Conservation (phyloP, 371 early-diverging fungal species). For the Homolaphlyctis polyrhiza region DNA sequence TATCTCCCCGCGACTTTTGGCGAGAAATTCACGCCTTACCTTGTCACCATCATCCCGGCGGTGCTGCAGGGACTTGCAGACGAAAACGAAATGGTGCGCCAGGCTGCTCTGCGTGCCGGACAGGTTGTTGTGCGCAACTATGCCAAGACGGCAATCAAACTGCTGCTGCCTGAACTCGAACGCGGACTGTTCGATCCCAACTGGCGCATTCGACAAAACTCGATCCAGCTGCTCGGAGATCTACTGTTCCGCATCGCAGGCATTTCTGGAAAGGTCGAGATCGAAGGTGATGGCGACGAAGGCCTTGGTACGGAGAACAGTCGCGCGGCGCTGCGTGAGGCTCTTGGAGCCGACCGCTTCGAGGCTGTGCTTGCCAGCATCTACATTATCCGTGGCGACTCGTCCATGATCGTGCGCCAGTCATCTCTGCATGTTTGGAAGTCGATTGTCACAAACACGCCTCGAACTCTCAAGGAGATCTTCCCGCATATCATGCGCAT, state of each 20-base stretch:
- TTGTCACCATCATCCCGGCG: slow-evolving; percentile 80
- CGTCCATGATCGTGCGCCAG: slow-evolving; percentile 78
- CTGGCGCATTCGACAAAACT: slow-evolving; percentile 95
- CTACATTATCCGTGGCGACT: slow-evolving; percentile 75
- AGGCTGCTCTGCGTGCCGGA: slow-evolving; percentile 85
- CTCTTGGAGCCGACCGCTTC: slow-evolving; percentile 83
- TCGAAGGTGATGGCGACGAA: slow-evolving; percentile 28
- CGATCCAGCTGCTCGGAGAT: slow-evolving; percentile 93
- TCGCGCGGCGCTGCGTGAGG: slow-evolving; percentile 70
- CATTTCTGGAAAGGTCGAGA: slow-evolving; percentile 54
- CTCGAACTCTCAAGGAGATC: slow-evolving; percentile 93
- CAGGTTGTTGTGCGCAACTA: slow-evolving; percentile 90
- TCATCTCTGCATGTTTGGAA: slow-evolving; percentile 92
- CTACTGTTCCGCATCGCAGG: slow-evolving; percentile 89
- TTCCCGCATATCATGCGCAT: slow-evolving; percentile 80
- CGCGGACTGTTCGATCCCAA: slow-evolving; percentile 82
- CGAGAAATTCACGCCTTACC: slow-evolving; percentile 81
- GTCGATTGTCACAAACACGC: slow-evolving; percentile 89
- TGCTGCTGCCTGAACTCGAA: slow-evolving; percentile 88
- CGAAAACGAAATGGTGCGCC: slow-evolving; percentile 91
- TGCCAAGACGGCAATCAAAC: slow-evolving; percentile 79
- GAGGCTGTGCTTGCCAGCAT: slow-evolving; percentile 84
- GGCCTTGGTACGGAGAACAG: slow-evolving; percentile 56
- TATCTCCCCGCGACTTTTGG: slow-evolving; percentile 95
- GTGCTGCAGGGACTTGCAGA: slow-evolving; percentile 91